Base-by-base conservation (phyloP, 352 stramenopile species). In the Sclerospora graminicola region DNA sequence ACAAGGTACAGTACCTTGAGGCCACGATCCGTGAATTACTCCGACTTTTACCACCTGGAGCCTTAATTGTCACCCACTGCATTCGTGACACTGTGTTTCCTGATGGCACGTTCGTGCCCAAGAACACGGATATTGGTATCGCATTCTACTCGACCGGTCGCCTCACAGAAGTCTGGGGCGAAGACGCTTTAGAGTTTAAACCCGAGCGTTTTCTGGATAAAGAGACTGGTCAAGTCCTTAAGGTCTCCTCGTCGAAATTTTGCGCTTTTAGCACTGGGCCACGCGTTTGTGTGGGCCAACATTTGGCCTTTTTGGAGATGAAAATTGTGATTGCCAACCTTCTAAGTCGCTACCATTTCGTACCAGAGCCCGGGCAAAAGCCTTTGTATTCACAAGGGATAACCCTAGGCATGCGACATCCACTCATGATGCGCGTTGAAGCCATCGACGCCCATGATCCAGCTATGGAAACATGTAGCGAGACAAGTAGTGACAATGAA, bases 181-280 rank as follows among this genome's bases (percentile, higher is more conserved):
- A 47, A 6, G 71, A 87, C 35, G 61, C 55, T 2, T 20, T 37
- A 5, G 44, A 77, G 45, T 80, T 75, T 44, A 71, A 65, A 21
- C 74, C 74, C 4, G 62, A 82, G 34, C 60, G 73, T 4, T 83
- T 60, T 38, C 50, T 76, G 13, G 65, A 76, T 16, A 20, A 30
- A n/a, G 51, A 53, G 5, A 76, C 50, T 0, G 51, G 54, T 11
- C 59, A 70, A 29, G 41, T 67, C 13, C 18, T 53, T 10, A 49
- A 52, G 16, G 23, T 77, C 7, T 75, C 72, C 7, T 48, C 63
- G 8, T 88, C 64, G 48, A 65, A 87, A 44, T 89, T 84, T 46
- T 67, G 63, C n/a, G 43, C 71, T 0, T 87, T 87, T 39, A 68
- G 69, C 34, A 68, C 58, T 4, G 75, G 75, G 1, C 61, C 59